These are phyloP conservation scores for Suhomyces bokatorum DNA, from an alignment of 1,139 yeast genomes.

Conservation along the genomic window DNA sequence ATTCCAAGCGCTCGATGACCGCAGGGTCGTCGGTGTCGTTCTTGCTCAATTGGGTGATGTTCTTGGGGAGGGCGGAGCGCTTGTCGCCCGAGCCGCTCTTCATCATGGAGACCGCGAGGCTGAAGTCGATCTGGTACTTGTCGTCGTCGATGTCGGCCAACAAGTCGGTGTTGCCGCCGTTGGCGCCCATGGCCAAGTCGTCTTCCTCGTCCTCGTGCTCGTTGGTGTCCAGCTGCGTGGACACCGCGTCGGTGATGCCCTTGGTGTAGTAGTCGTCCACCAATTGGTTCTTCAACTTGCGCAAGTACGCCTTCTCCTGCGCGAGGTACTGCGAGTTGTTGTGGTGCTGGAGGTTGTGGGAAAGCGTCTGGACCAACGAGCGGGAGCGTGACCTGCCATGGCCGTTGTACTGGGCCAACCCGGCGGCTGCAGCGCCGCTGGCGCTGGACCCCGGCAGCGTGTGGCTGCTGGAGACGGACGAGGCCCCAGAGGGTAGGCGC, in stretches of 20 bases:
- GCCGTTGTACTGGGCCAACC: not conserved
- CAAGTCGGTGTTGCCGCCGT: constrained; percentile 35
- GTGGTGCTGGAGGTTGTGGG: constrained; percentile 25
- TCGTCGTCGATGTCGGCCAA: constrained; percentile 47
- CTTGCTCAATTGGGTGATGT: constrained; percentile 42
- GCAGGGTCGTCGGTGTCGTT: constrained; percentile 59
- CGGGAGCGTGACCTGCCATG: constrained; percentile 20
- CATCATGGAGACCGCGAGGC: constrained; percentile 39
- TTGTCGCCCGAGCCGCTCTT: constrained; percentile 24
- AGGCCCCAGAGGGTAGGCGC: constrained; percentile 2
- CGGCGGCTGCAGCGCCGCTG: constrained; percentile 1
- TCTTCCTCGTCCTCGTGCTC: constrained; percentile 26
- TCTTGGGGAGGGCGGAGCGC: constrained; percentile 35
- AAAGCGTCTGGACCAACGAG: constrained; percentile 22
- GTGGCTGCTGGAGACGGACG: constrained; percentile 3
- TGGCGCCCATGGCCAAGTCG: constrained; percentile 26
- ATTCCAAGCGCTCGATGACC: constrained; percentile 80
- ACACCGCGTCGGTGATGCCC: constrained; percentile 50
- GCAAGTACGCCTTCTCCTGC: constrained; percentile 70
- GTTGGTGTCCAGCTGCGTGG: constrained; percentile 17
- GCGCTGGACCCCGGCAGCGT: constrained; percentile 5
- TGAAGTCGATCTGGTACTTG: constrained; percentile 43
- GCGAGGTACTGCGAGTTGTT: constrained; percentile 47
- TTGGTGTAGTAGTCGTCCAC: constrained; percentile 72
- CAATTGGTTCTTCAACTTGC: constrained; percentile 61